Evolutionary conservation across 2,329 filamentous ascomycete genomes (phyloP).

Genomic region (Fusarium siculi): DNA sequence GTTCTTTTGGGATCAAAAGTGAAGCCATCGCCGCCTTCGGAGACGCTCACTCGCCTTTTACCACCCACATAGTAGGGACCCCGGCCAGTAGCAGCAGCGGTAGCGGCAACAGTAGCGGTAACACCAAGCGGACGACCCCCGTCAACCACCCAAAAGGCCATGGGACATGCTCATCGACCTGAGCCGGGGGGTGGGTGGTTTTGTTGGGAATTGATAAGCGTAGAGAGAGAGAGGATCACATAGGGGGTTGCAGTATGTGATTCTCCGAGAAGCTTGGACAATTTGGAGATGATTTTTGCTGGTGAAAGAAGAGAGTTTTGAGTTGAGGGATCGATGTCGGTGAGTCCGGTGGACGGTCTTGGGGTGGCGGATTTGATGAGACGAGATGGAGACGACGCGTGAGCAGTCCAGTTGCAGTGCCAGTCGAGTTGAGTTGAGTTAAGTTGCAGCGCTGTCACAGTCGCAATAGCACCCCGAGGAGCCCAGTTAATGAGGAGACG

Average conservation of each 20-base stretch:
- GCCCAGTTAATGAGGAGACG: conserved; percentile 16
- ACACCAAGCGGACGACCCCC: conserved; percentile 45
- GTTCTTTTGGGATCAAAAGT: conserved; percentile 39
- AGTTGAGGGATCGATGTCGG: conserved; percentile 23
- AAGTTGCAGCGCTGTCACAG: conserved; percentile 13
- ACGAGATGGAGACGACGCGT: conserved; percentile 34
- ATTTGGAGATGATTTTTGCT: not conserved
- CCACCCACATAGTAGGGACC: conserved; percentile 48
- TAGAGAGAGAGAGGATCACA: conserved; percentile 19
- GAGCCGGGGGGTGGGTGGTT: conserved; percentile 24
- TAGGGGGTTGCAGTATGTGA: conserved; percentile 5
- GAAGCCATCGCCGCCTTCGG: conserved; percentile 47
- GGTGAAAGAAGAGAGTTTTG: conserved; percentile 11
- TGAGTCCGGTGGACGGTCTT: conserved; percentile 23
- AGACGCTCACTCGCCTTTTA: conserved; percentile 53
- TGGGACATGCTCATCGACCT: conserved; percentile 51
- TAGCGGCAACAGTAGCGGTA: conserved; percentile 31
- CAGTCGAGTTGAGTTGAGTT: not conserved
- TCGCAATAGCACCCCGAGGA: not conserved
- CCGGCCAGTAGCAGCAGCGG: conserved; percentile 31
- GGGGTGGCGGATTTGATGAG: conserved; percentile 34
- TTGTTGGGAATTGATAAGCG: conserved; percentile 29
- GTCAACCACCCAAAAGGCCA: conserved; percentile 54
- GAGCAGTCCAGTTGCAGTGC: conserved; percentile 21
- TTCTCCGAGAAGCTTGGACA: not conserved